phyloP scores from a whole-genome alignment of 768 basidiomycete genomes.

The Trametes meyenii region DNA sequence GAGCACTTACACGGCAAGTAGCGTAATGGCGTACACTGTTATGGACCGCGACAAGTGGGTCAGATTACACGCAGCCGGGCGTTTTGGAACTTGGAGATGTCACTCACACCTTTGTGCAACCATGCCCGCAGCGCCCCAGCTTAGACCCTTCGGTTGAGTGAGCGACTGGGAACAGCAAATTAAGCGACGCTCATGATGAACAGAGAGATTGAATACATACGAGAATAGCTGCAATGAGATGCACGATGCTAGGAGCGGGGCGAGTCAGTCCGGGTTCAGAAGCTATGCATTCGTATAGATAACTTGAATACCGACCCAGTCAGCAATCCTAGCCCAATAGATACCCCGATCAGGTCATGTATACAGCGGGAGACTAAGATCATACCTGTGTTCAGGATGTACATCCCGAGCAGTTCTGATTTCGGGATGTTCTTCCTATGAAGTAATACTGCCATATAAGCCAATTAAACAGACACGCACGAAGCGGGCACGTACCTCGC shows the following conservation, averaged over 20 bases:
- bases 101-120: background rate
- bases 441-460: background rate
- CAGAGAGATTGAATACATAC: too few relatives aligned
- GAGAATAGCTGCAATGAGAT: too few relatives aligned
- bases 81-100: background rate
- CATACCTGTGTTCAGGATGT: conserved; percentile 1
- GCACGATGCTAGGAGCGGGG: too few relatives aligned
- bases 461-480: background rate
- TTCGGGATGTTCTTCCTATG: background rate
- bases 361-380: background rate
- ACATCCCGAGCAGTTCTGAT: background rate
- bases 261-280: too few relatives aligned
- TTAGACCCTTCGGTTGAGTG: too few relatives aligned
- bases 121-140: background rate
- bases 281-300: background rate
- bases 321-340: background rate
- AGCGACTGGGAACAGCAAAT: too few relatives aligned
- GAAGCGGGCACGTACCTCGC: background rate
- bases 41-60: background rate
- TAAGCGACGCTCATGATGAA: too few relatives aligned
- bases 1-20: background rate
- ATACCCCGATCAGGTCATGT: background rate
- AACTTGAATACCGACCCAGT: background rate
- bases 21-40: conserved; percentile 8
- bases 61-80: background rate